These are phyloP conservation scores for Handroanthus guayacan DNA, from an alignment of 257 asterid species.

Conservation along the genomic window DNA sequence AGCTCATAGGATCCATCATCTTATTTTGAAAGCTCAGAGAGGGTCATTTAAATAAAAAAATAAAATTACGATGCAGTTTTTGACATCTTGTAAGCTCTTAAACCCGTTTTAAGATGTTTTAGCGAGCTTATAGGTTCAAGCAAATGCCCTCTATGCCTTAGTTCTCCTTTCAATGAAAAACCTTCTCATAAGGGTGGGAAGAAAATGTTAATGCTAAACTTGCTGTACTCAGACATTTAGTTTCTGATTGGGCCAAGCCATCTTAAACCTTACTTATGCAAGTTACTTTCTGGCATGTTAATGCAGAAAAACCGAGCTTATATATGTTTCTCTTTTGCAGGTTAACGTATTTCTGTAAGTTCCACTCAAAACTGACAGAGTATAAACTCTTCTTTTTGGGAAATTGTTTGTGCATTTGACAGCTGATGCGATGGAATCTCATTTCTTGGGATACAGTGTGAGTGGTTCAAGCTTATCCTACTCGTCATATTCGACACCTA, in stretches of 20 bases:
- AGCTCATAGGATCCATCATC: too few species aligned
- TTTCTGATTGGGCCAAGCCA: background rate
- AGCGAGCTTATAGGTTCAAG: too few species aligned
- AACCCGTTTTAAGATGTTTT: too few species aligned
- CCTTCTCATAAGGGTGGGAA: background rate
- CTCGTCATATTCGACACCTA: constrained; percentile 50
- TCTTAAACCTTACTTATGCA: background rate
- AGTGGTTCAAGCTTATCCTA: constrained; percentile 36
- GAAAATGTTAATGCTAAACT: background rate
- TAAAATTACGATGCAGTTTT: too few species aligned
- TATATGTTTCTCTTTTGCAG: constrained; percentile 36
- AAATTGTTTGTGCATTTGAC: constrained; percentile 8
- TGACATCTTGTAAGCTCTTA: too few species aligned
- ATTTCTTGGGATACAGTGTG: constrained; percentile 24
- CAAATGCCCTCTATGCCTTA: too few species aligned
- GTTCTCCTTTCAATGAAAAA: background rate
- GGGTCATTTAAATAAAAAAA: too few species aligned
- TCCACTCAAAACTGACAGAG: background rate
- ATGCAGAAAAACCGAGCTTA: background rate
- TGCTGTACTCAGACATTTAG: background rate
- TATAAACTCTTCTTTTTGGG: background rate
- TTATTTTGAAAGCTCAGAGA: too few species aligned
- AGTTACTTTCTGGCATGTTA: background rate
- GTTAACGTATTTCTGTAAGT: constrained; percentile 4
- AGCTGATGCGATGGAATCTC: constrained; percentile 34